Evolutionary conservation across 23 red algal species (phyloP), one percentile per base, ranked within the genome.

Genomic region (Rhodosorus marinus): DNA sequence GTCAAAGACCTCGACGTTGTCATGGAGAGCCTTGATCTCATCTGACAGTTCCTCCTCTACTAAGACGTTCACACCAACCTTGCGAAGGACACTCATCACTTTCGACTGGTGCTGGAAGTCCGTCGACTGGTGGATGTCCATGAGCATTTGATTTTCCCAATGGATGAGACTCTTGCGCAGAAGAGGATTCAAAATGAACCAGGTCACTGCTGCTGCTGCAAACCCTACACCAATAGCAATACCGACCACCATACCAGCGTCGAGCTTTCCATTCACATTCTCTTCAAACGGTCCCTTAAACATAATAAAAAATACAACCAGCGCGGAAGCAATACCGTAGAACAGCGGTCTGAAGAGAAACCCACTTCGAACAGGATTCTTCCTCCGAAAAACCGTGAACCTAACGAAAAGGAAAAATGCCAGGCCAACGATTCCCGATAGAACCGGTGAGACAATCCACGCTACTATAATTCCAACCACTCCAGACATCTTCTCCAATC

Each of bases 281-380:
- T 75, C 59, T 24, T 69, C 57, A 21, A 46, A 47, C 24, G 64
- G 51, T n/a, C 67, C 66, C 68, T 84, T 66, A 48, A 52, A 84
- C 20, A 84, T 57, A 21, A 84, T 74, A 42, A 84, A 84, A 57
- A 84, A 84, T 54, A 84, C 43, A 38, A 65, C 46, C 7, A 84
- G 22, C 14, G 67, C 49, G 17, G 70, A 41, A 14, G 67, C 46
- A 33, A 84, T 41, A 25, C 65, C 79, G 35, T 84, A 84, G 36
- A 84, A 84, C 1, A 84, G 2, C 15, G 79, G 79, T 55, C 68
- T 57, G 66, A 84, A 84, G 22, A 67, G 9, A 34, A 74, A 33
- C 20, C 79, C 79, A 29, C 59, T 66, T 32, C 49, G 38, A 14
- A 50, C 33, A 0, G 79, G 60, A 31, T 84, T 64, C 8, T 36